phyloP scores from a whole-genome alignment of 148 eudicot species.

The Fallopia convolvulus region DNA sequence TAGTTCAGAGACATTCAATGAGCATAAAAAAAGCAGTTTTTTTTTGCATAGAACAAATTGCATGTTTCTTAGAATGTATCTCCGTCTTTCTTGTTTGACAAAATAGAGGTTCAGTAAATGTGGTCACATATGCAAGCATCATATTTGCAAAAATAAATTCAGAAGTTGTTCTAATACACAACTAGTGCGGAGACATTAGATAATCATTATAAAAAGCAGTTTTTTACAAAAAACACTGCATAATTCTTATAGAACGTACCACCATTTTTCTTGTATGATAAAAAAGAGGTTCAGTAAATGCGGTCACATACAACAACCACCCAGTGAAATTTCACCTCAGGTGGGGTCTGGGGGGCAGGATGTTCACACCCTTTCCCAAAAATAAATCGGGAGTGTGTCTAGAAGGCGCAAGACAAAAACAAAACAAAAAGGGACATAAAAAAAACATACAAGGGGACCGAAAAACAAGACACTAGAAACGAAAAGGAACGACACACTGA shows the following conservation, averaged over 20 bases:
- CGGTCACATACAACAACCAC: not conserved
- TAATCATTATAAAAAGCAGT: not conserved
- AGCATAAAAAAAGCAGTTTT: not conserved
- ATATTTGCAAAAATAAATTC: not conserved
- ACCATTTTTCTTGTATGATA: not conserved
- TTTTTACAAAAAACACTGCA: not conserved
- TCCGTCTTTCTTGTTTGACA: not conserved
- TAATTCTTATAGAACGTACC: not conserved
- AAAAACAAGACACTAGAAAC: no score
- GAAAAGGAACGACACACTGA: no score
- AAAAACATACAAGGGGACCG: no score
- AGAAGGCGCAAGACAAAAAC: no score
- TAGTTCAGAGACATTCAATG: not conserved
- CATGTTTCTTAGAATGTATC: not conserved
- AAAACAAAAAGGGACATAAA: no score
- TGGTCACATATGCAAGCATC: not conserved
- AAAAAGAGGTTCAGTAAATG: not conserved
- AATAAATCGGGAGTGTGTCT: no score
- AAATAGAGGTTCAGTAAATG: not conserved
- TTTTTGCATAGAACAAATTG: not conserved
- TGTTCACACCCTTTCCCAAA: no score
- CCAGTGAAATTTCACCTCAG: no score
- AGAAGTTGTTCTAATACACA: not conserved
- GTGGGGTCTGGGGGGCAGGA: no score
- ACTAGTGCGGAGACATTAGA: not conserved